Evolutionary conservation across 2,329 filamentous ascomycete species (phyloP), one percentile per base, ranked within the genome.

Genomic region (Amesomyces nigricolor): DNA sequence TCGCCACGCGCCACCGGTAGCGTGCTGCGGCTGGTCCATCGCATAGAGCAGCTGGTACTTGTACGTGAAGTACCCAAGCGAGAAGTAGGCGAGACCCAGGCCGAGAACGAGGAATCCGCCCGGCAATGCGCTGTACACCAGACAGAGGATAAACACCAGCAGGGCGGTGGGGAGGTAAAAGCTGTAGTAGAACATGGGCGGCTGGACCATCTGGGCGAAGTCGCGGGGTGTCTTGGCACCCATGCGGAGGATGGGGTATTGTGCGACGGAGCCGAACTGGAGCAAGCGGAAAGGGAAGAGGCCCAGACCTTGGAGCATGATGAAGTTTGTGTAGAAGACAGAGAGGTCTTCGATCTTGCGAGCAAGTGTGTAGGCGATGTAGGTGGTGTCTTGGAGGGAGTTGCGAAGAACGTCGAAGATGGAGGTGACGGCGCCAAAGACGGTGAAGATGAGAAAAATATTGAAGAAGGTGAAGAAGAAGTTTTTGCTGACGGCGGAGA

Each of bases 381-480:
- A 82, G 5, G 85, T 87, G 0, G 91, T 89, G 68, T 96, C 90
- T 63, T 82, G 84, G 53, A 96, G 78, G 9, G 86, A 82, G 47
- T 92, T 81, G 52, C 83, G 83, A 46, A 97, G 77, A 51, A 87
- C 80, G 35, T 78, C 76, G 71, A 84, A 84, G 66, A 96, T 88
- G 52, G 86, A 83, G 39, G 87, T 83, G 72, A 88, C 89, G 4
- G 91, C 90, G 52, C 88, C 88, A 45, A 95, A 88, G 26, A 94
- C 80, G 1, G 92, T 95, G 69, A 97, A 96, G 44, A 97, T 83
- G 49, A 97, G 81, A 72, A 99, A 99, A 55, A 97, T 89, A 72
- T 99, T 99, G 81, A 99, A 97, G 72, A 99, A 99, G 9, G 88
- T 91, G 69, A 99, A 99, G 78, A 97, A 96, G 74, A 97, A 99